Base-by-base conservation (phyloP, 2,329 filamentous ascomycete species). In the Botrytis elliptica region DNA sequence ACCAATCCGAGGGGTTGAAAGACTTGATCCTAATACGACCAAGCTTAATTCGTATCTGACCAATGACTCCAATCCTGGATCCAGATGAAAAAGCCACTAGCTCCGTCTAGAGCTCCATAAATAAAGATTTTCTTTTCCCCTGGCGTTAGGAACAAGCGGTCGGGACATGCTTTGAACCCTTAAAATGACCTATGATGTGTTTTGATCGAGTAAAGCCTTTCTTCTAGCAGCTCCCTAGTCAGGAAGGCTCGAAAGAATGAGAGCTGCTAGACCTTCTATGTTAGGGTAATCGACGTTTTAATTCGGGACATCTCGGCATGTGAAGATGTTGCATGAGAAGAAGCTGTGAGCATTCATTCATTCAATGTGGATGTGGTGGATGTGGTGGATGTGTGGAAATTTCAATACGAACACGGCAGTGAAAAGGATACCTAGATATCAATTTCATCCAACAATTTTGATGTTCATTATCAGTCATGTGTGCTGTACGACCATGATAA, bases 121-220 rank as follows among this genome's bases (percentile, higher is more conserved):
- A 38, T 44, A 38, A 33, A 46, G 55, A 18, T 6, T 46, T 60
- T 70, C 38, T n/a, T n/a, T 33, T 33, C n/a, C 57, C 57, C 38
- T 64, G 42, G 20, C 12, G 62, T n/a, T 9, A 46, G 40, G 29
- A 57, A 65, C 60, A 65, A 52, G 44, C 46, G 36, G 46, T 52
- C 36, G 49, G 33, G 33, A 40, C 22, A 42, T 42, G 25, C 7
- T 44, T 42, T 42, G 40, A 44, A 52, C 36, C 46, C 49, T 65
- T 44, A 10, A 29, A 38, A 55, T n/a, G 65, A 36, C 70, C 60
- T 72, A 72, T 72, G 36, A 72, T 67, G 12, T 66, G 36, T 72
- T 72, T 72, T 36, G 42, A 72, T 72, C 70, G 70, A 72, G 70
- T 72, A 72, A 72, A 25, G 12, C 8, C 38, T 55, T 42, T 18